These are phyloP conservation scores for Adansonia rubrostipa DNA, from an alignment of 441 rosid species.

Conservation along the genomic window DNA sequence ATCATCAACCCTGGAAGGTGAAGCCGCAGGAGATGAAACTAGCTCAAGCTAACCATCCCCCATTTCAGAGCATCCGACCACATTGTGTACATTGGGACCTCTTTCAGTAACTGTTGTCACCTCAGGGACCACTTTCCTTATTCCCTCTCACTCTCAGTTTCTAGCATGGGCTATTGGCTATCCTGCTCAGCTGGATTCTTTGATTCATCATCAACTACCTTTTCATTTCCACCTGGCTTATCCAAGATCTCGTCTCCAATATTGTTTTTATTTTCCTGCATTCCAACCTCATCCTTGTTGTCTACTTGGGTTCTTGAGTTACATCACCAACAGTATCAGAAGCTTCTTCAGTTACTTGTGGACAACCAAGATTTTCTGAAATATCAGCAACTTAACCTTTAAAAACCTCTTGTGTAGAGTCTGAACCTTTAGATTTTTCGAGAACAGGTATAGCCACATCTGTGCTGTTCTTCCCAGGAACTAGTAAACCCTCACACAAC, in stretches of 20 bases:
- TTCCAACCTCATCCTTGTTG: constrained; percentile 46
- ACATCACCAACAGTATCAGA: constrained; percentile 49
- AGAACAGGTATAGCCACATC: constrained; percentile 51
- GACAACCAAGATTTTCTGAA: constrained; percentile 42
- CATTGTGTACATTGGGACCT: constrained; percentile 42
- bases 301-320: constrained; percentile 46
- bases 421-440: constrained; percentile 66
- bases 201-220: constrained; percentile 49
- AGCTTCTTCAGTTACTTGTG: constrained; percentile 51
- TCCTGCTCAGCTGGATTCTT: constrained; percentile 59
- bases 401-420: constrained; percentile 41
- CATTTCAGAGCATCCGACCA: constrained; percentile 57
- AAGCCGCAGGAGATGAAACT: constrained; percentile 55
- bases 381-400: constrained; percentile 50
- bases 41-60: constrained; percentile 54
- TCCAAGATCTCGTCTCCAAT: constrained; percentile 53
- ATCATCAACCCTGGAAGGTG: constrained; percentile 68
- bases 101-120: constrained; percentile 55
- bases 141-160: constrained; percentile 74
- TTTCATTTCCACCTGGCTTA: constrained; percentile 50
- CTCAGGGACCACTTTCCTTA: constrained; percentile 77
- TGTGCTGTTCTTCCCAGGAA: constrained; percentile 49
- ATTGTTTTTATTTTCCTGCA: constrained; percentile 46
- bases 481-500: constrained; percentile 47
- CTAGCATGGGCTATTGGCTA: constrained; percentile 46